phyloP scores from a whole-genome alignment of 345 rosid species.

The Brassica incana region DNA sequence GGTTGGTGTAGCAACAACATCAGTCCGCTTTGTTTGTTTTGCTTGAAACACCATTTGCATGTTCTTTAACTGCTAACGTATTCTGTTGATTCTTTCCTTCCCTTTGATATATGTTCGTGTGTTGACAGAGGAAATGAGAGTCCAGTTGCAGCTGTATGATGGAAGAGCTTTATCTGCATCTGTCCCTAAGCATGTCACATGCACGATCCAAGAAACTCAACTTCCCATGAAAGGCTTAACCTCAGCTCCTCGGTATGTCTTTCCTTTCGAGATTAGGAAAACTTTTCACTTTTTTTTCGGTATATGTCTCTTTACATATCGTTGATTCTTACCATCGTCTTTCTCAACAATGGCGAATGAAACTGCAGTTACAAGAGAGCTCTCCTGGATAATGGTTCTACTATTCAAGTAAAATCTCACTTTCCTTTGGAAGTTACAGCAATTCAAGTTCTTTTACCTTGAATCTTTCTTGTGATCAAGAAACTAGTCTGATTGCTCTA shows the following conservation, averaged over 20 bases:
- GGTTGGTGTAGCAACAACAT: constrained; percentile 43
- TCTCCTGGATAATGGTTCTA: constrained; percentile 76
- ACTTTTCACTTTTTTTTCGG: background rate
- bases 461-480: background rate
- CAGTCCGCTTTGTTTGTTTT: background rate
- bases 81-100: background rate
- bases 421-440: background rate
- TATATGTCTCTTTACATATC: background rate
- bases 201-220: constrained; percentile 71
- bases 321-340: background rate
- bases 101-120: background rate
- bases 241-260: constrained; percentile 66
- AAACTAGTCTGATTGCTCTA: background rate
- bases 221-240: constrained; percentile 63
- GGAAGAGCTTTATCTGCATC: constrained; percentile 76
- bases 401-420: constrained; percentile 56
- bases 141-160: constrained; percentile 66
- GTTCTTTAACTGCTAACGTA: background rate
- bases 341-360: background rate
- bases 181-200: constrained; percentile 75
- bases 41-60: background rate
- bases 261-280: background rate
- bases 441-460: background rate
- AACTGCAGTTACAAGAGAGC: constrained; percentile 76
- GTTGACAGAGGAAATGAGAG: constrained; percentile 82